phyloP scores from a whole-genome alignment of 2,329 filamentous ascomycete genomes.

The Fragosphaeria purpurea region DNA sequence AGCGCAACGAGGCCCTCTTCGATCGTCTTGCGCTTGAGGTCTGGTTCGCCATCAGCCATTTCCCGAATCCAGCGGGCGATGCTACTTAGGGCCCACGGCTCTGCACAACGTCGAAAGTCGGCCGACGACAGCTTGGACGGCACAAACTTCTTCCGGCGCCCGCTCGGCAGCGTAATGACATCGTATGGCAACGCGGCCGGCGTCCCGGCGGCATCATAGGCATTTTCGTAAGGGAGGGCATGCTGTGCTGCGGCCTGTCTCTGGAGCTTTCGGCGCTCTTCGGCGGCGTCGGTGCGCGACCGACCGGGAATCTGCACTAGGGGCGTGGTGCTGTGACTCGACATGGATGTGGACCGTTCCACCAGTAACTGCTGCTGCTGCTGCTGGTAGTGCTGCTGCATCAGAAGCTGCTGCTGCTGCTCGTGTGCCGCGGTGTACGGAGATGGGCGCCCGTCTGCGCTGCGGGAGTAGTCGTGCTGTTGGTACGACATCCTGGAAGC shows the following conservation, averaged over 20 bases:
- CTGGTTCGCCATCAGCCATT: constrained; percentile 83
- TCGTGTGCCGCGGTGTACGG: constrained; percentile 34
- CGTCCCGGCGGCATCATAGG: constrained; percentile 44
- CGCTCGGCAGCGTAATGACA: constrained; percentile 70
- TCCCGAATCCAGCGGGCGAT: constrained; percentile 78
- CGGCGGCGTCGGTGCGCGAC: constrained; percentile 89
- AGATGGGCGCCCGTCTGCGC: constrained; percentile 33
- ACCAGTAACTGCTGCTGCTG: constrained; percentile 37
- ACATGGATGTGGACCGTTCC: constrained; percentile 70
- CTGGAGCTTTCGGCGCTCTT: constrained; percentile 47
- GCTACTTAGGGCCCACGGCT: constrained; percentile 90
- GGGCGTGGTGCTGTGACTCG: constrained; percentile 71
- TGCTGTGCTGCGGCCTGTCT: constrained; percentile 42
- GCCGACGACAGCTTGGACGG: constrained; percentile 69
- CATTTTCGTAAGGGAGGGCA: constrained; percentile 37
- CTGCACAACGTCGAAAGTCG: constrained; percentile 75
- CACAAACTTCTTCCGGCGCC: constrained; percentile 65
- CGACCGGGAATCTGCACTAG: constrained; percentile 72
- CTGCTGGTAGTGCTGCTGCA: constrained; percentile 32
- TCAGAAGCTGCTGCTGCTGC: constrained; percentile 34
- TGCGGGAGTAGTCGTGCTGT: constrained; percentile 40
- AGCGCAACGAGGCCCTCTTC: constrained; percentile 79
- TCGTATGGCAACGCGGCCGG: constrained; percentile 57
- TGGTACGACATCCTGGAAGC: constrained; percentile 37
- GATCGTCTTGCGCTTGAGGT: constrained; percentile 75